These are phyloP conservation scores for Vaccinium macrocarpon DNA, from an alignment of 148 eudicot genomes.

Conservation along the genomic window DNA sequence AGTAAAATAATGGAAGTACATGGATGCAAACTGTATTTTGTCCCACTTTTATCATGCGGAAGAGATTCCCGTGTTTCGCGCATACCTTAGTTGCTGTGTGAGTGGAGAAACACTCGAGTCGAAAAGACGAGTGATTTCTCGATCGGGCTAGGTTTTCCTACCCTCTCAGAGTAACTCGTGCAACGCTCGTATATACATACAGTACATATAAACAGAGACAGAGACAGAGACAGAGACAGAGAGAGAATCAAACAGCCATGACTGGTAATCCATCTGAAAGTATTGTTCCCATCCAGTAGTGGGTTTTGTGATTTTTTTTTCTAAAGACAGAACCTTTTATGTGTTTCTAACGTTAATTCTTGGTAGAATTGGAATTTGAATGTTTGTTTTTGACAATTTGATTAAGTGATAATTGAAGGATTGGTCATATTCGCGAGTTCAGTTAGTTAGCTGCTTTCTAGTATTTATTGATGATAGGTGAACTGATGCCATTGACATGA, in stretches of 20 bases:
- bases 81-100: conserved; percentile 10
- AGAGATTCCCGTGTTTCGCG: neutral
- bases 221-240: neutral
- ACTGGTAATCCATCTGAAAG: conserved; percentile 32
- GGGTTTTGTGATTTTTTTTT: neutral
- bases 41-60: neutral
- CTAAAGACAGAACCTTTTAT: neutral
- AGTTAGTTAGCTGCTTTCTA: neutral
- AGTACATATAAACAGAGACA: neutral
- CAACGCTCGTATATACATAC: neutral
- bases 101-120: neutral
- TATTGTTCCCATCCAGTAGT: neutral
- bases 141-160: conserved; percentile 4
- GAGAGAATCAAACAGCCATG: conserved; percentile 28
- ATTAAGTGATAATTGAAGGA: neutral
- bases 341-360: neutral
- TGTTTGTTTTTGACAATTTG: neutral
- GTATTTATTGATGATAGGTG: neutral
- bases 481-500: neutral
- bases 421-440: neutral
- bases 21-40: conserved; percentile 1
- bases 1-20: neutral
- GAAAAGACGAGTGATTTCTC: neutral
- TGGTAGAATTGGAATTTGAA: neutral
- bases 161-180: neutral